These are phyloP conservation scores for Pythium phragmitis DNA, from an alignment of 352 stramenopile species.

Conservation along the genomic window DNA sequence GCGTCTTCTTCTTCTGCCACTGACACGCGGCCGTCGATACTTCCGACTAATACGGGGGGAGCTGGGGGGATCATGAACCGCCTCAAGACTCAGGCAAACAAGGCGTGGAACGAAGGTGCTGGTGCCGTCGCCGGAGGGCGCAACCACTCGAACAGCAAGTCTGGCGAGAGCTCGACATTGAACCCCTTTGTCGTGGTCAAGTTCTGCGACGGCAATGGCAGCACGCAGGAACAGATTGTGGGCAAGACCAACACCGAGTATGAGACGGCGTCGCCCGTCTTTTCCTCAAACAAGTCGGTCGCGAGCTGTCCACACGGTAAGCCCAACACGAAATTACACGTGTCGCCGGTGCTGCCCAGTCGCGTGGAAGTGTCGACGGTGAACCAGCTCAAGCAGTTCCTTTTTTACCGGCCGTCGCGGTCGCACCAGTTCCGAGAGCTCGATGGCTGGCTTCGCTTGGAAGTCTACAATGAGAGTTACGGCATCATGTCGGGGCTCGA, in stretches of 20 bases:
- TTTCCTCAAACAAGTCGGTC: conserved; percentile 66
- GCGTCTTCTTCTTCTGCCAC: conserved; percentile 19
- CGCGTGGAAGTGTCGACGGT: conserved; percentile 60
- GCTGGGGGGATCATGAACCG: conserved; percentile 58
- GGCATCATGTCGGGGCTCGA: conserved; percentile 75
- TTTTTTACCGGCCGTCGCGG: conserved; percentile 61
- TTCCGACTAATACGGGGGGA: too few species aligned
- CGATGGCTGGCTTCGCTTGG: conserved; percentile 64
- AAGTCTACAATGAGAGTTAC: conserved; percentile 80
- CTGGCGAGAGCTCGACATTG: conserved; percentile 27
- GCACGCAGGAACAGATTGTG: conserved; percentile 56
- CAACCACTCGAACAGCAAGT: conserved; percentile 25
- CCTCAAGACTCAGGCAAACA: conserved; percentile 58
- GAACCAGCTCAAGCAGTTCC: conserved; percentile 75
- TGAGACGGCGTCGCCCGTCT: conserved; percentile 61
- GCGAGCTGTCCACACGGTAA: conserved; percentile 65
- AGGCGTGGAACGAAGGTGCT: conserved; percentile 40
- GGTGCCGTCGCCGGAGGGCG: conserved; percentile 10
- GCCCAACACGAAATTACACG: conserved; percentile 57
- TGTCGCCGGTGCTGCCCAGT: conserved; percentile 53
- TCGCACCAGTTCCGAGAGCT: conserved; percentile 37
- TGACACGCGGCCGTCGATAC: conserved; percentile 7
- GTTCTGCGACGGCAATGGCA: conserved; percentile 49
- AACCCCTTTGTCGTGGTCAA: conserved; percentile 79
- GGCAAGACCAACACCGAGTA: conserved; percentile 89